These are phyloP conservation scores for Pseudogymnoascus sp. DNA, from an alignment of 2,329 filamentous ascomycete species.

Conservation along the genomic window DNA sequence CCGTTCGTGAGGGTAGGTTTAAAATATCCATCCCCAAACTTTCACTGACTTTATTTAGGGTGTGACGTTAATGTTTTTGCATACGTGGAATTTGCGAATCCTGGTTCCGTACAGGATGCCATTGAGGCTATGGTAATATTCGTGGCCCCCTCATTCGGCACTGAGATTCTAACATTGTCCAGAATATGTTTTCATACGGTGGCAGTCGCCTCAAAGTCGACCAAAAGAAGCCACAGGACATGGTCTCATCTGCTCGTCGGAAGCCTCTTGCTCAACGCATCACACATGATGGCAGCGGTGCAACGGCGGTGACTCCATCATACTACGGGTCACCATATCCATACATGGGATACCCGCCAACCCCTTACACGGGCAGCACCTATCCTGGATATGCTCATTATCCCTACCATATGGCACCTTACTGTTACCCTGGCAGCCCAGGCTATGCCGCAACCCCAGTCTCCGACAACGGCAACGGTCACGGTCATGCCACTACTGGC, in stretches of 20 bases:
- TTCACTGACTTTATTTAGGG: constrained; percentile 21
- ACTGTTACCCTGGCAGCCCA: background rate
- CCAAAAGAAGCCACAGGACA: constrained; percentile 26
- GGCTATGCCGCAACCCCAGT: background rate
- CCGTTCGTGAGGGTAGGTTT: constrained; percentile 25
- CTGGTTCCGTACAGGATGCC: constrained; percentile 19
- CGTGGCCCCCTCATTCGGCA: background rate
- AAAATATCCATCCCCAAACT: background rate
- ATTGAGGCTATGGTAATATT: constrained; percentile 20
- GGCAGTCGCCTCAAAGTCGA: constrained; percentile 24
- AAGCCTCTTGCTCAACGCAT: background rate
- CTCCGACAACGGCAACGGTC: background rate
- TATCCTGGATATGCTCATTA: background rate
- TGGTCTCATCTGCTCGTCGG: constrained; percentile 2
- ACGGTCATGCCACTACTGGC: background rate
- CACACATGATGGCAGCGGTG: background rate
- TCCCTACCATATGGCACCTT: background rate
- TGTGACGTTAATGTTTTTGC: constrained; percentile 29
- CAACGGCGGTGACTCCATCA: background rate
- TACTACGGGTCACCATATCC: background rate
- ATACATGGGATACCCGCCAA: constrained; percentile 5
- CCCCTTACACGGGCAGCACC: background rate
- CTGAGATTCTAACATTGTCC: background rate
- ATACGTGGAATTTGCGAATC: constrained; percentile 29
- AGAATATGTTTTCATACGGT: constrained; percentile 22